Base-by-base conservation (phyloP, 345 rosid species). In the Syzygium oleosum region DNA sequence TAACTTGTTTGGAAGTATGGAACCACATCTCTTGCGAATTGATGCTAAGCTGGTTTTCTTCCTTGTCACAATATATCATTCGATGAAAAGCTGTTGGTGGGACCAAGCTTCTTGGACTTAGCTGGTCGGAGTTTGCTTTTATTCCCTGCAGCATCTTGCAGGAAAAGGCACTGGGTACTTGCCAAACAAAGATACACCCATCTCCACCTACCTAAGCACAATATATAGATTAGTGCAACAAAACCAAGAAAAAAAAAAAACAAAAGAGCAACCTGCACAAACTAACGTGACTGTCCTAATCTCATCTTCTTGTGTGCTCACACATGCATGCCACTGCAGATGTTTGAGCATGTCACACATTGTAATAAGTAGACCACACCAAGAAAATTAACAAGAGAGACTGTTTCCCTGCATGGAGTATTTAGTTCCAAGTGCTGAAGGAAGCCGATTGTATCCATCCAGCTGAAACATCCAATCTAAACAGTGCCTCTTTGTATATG, bases 131-230 rank as follows among this genome's bases (percentile, higher is more conserved):
- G 85, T 85, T 90, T 88, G 91, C 95, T 77, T 91, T 91, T 51
- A 95, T 90, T 86, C 87, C 91, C 88, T 92, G 91, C 87, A 90
- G 89, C 90, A 95, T 95, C 90, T 89, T 93, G 88, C 92, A 92
- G 88, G 92, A 90, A 89, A 96, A 88, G 84, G 89, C 93, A 86
- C 88, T 46, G 78, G 99, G 97, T 55, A 95, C 90, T 92, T 93
- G 92, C 99, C 98, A 96, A 3, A 95, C 91, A 87, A 96, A 94
- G 63, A 96, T 95, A 86, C 99, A 96, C 88, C 96, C 93, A 85
- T 95, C 99, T 84, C 95, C 92, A 49, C 96, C 94, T 61, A 92
- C 98, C 98, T 95, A 89, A 88, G 85, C 87, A 86, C 88, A 85
- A 65, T 89, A 89, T 84, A 53, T 84, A 21, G 17, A 87, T 84